These are phyloP conservation scores for Amyloporia xantha DNA, from an alignment of 768 basidiomycete species.

Conservation along the genomic window DNA sequence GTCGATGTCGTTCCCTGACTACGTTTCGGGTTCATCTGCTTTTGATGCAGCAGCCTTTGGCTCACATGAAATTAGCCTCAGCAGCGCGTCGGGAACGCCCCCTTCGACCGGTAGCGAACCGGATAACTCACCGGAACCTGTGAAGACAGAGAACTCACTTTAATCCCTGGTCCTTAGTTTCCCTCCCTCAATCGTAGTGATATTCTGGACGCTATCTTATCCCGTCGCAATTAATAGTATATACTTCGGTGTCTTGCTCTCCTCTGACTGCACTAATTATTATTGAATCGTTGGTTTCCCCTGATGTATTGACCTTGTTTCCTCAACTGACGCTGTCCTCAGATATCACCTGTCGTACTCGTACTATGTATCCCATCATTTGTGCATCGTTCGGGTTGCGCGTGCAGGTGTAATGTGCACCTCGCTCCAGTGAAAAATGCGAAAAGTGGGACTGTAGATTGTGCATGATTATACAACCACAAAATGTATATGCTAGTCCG, in stretches of 20 bases:
- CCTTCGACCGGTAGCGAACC: conserved; percentile 40
- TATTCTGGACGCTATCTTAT: conserved; percentile 11
- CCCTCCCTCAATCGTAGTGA: neutral
- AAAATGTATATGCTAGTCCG: conserved; percentile 6
- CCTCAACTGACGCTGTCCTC: conserved; percentile 7
- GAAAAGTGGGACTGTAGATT: conserved; percentile 3
- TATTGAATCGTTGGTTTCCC: conserved; percentile 13
- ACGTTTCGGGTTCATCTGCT: conserved; percentile 44
- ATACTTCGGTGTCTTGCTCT: conserved; percentile 15
- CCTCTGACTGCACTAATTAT: conserved; percentile 23
- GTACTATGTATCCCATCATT: conserved; percentile 16
- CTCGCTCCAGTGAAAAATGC: conserved; percentile 2
- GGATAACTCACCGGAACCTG: conserved; percentile 55
- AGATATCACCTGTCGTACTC: conserved; percentile 12
- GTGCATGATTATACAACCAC: conserved; percentile 5
- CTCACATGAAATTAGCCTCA: conserved; percentile 53
- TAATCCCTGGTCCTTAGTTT: conserved; percentile 3
- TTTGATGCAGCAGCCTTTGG: conserved; percentile 73
- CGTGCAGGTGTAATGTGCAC: too few species aligned
- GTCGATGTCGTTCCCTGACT: conserved; percentile 67
- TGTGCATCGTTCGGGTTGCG: conserved; percentile 4
- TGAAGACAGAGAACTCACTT: conserved; percentile 55
- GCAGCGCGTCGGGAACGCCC: conserved; percentile 35
- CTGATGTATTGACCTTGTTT: conserved; percentile 20
- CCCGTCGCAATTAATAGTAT: conserved; percentile 14